Evolutionary conservation across 331 rosid species (phyloP), one percentile per base, ranked within the genome.

Genomic region (Malus hybrid): DNA sequence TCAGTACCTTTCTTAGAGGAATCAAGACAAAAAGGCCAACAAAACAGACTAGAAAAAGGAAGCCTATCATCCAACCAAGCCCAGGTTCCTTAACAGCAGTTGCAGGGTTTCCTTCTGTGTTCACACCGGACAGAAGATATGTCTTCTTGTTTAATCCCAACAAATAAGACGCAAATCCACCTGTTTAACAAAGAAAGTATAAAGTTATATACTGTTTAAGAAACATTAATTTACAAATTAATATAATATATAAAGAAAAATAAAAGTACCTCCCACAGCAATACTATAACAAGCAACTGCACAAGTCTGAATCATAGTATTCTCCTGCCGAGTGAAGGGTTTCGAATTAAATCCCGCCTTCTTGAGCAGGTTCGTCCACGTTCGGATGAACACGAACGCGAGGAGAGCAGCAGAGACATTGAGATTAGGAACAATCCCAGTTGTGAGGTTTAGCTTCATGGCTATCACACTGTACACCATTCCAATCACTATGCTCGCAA

Each of bases 351-450:
- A 85, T 6, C 96, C 98, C 57, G 86, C 90, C 32, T 76, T 88
- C 2, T 80, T 57, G 1, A 93, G 85, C 10, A 87, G 75, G 67
- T 87, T 87, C 18, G 88, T 91, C 97, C 97, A 93, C 18, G 95
- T 78, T 19, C 88, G 56, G 39, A 93, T 65, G 44, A 88, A 85
- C 16, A 91, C 81, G 31, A 90, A 93, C 5, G 93, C 96, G 11
- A 93, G 90, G 65, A 93, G 93, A 44, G 97, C 97, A 55, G 96
- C 97, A 1, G 98, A 93, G 55, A 87, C 93, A 78, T 93, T 93
- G 20, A 90, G 87, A 76, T 91, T 87, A 1, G 97, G 97, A 76
- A 87, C 93, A 36, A 91, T 70, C 39, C 98, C 98, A 3, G 97
- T 93, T 31, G 97, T 88, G 75, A 93, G 98, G 82, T 87, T 91